These are phyloP conservation scores for Phytophthora macrochlamydospora DNA, from an alignment of 352 stramenopile species.

Conservation along the genomic window DNA sequence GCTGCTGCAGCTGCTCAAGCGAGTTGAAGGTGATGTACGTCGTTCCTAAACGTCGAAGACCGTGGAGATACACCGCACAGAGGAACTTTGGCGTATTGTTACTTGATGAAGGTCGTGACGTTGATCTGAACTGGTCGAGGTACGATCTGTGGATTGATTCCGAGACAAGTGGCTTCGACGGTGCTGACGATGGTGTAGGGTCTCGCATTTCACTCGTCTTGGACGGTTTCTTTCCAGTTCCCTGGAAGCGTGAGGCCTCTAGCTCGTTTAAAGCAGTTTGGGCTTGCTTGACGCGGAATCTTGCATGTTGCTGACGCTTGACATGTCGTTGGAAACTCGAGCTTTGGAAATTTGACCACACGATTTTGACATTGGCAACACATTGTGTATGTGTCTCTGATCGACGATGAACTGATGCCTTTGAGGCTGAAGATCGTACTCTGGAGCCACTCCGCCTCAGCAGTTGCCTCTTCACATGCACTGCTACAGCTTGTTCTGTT, in stretches of 20 bases:
- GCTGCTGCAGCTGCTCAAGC: constrained; percentile 46
- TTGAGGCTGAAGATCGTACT: not conserved
- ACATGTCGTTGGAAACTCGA: constrained; percentile 67
- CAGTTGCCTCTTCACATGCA: constrained; percentile 20
- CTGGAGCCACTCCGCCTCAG: not conserved
- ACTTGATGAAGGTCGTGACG: constrained; percentile 2
- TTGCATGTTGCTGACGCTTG: constrained; percentile 50
- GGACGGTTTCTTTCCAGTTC: not conserved
- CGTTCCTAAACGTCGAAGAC: constrained; percentile 37
- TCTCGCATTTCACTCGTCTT: not conserved
- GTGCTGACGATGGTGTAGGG: not conserved
- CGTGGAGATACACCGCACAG: constrained; percentile 63
- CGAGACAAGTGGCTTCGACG: not conserved
- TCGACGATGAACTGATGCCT: not conserved
- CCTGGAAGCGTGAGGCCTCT: constrained; percentile 30
- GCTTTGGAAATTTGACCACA: constrained; percentile 58
- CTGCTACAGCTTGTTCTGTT: constrained; percentile 23
- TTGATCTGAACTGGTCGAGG: constrained; percentile 30
- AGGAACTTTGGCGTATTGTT: constrained; percentile 28
- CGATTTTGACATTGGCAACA: not conserved
- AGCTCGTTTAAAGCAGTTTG: constrained; percentile 24
- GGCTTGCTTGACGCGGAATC: constrained; percentile 28
- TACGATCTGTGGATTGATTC: constrained; percentile 22
- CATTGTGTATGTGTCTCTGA: constrained; percentile 1
- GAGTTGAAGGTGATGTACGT: constrained; percentile 60